Evolutionary conservation across 768 basidiomycete species (phyloP).

Genomic region (Mycena galericulata): DNA sequence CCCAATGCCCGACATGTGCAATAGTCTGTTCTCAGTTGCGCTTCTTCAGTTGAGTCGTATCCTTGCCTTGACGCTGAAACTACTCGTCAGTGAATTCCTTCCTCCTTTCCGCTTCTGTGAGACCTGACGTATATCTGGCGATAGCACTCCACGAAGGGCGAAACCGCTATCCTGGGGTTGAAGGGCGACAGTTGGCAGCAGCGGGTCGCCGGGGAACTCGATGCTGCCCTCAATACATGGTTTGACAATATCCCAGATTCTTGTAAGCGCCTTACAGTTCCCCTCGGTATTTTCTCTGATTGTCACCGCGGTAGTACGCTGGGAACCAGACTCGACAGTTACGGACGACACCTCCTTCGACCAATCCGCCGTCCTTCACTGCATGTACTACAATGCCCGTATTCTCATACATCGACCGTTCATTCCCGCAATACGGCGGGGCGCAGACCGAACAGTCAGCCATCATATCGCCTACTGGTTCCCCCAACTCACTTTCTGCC

Average conservation of each 20-base stretch:
- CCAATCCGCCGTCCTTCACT: slow-evolving; percentile 50
- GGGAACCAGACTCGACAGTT: slow-evolving; percentile 51
- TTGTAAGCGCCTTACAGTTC: slow-evolving; percentile 38
- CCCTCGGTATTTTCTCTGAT: neutral
- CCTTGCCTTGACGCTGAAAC: slow-evolving; percentile 48
- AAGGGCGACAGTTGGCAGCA: slow-evolving; percentile 12
- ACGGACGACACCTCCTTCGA: slow-evolving; percentile 50
- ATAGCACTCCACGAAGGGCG: slow-evolving; percentile 67
- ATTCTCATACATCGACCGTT: slow-evolving; percentile 75
- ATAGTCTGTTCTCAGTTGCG: too few species aligned
- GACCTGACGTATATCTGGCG: slow-evolving; percentile 67
- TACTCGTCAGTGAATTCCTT: neutral
- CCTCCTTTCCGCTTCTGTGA: neutral
- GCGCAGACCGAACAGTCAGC: slow-evolving; percentile 50
- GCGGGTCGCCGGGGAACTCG: slow-evolving; percentile 28
- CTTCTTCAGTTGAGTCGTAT: slow-evolving; percentile 49
- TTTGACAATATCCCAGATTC: slow-evolving; percentile 60
- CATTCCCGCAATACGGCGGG: slow-evolving; percentile 59
- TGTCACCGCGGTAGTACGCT: slow-evolving; percentile 49
- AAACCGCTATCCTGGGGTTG: slow-evolving; percentile 46
- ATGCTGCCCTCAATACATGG: slow-evolving; percentile 63
- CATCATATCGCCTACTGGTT: neutral
- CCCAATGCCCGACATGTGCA: too few species aligned
- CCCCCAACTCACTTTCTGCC: neutral
- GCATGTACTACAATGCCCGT: slow-evolving; percentile 56